Evolutionary conservation across 768 basidiomycete species (phyloP), one percentile per base, ranked within the genome.

Genomic region (Kwoniella dejecticola): DNA sequence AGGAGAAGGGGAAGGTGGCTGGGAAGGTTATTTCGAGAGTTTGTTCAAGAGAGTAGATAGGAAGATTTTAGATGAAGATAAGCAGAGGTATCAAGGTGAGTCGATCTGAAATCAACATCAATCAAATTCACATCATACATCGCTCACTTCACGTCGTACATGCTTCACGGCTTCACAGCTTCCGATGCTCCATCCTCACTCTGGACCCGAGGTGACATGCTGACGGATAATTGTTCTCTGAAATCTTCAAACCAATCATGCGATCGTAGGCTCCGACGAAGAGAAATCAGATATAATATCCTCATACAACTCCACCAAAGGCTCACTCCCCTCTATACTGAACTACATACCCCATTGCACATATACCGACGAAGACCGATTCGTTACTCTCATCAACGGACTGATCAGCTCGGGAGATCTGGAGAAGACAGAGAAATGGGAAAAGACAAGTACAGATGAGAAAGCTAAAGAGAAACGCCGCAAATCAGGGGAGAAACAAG

Each of bases 1-100:
- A 19, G 17, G 21, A 12, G 84, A 84, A 5, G 90, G 86, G 10
- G 90, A 89, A 61, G 89, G 87, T 63, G 90, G 91, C 0, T 99
- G 96, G 96, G 91, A 92, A 72, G 85, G 89, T 5, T 99, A 99
- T 80, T 99, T 98, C 70, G 89, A 88, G 75, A 87, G 87, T 58
- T 80, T 96, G 66, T 96, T 92, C 67, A 89, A 94, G 62, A 84
- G 86, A 55, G 89, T 95, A 24, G 94, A 92, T 57, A 84, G 87
- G 63, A 87, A 85, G 62, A 89, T 86, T 77, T 82, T 99, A 55
- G 92, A 97, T 66, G 90, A 96, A 77, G 86, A 95, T 85, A 95
- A 91, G 84, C 87, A 86, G 68, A 87, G 86, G 71, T 99, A 99
- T 79, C 93, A 98, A 83, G 91, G 96, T 89, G 60, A 56, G 79